Evolutionary conservation across 805 yeast genomes (phyloP).

Genomic region (Martiniozyma abietophila): DNA sequence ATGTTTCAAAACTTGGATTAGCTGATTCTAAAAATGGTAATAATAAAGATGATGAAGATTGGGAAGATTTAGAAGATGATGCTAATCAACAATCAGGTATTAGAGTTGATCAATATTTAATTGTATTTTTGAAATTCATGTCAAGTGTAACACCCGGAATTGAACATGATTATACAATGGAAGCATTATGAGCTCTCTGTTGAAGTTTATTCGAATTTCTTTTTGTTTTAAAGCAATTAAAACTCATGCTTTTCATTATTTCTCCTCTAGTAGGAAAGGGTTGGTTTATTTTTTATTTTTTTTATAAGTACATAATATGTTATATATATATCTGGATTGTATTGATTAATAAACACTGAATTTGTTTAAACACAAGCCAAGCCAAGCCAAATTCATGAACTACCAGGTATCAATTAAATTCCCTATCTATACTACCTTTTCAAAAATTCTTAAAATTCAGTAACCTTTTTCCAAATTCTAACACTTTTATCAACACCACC

Average conservation of each 20-base stretch:
- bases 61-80: constrained; percentile 16
- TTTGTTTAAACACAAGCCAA: too few species aligned
- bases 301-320: too few species aligned
- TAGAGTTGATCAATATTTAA: constrained; percentile 83
- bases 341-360: too few species aligned
- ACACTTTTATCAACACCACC: constrained; percentile 68
- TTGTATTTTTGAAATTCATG: constrained; percentile 85
- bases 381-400: too few species aligned
- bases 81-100: constrained; percentile 30
- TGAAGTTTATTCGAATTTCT: not conserved
- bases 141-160: constrained; percentile 97
- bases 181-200: constrained; percentile 64
- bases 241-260: too few species aligned
- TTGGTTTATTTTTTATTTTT: constrained; percentile 1
- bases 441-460: too few species aligned
- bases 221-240: too few species aligned
- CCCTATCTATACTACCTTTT: too few species aligned
- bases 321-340: too few species aligned
- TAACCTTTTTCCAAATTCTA: too few species aligned
- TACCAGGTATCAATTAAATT: too few species aligned
- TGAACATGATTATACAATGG: constrained; percentile 98
- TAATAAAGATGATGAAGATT: constrained; percentile 15
- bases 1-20: constrained; percentile 39
- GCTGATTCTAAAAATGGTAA: constrained; percentile 26
- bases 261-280: not conserved